Base-by-base conservation (phyloP, 495 filamentous ascomycete genomes). In the Cladorrhinum samala region DNA sequence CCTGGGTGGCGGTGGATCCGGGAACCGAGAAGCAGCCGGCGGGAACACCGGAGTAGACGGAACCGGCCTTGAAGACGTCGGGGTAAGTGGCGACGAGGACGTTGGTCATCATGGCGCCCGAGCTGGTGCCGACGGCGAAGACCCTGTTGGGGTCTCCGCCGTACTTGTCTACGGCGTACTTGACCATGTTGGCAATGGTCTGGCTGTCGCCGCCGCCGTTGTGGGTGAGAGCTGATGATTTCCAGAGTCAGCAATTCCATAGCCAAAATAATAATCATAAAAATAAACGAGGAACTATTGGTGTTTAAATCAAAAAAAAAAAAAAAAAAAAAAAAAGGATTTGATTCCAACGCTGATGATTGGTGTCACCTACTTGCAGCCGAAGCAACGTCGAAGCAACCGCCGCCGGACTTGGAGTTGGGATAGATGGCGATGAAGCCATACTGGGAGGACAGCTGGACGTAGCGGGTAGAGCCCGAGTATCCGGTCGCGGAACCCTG, bases 181-280 rank as follows among this genome's bases (percentile, higher is more conserved):
- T 70, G 25, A 84, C 82, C 81, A 84, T 83, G 64, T 77, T 81
- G 38, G 68, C 71, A 44, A 85, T 81, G 17, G 77, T 72, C 49
- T 78, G 70, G 60, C 74, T 77, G 66, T 85, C 75, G 19, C 79
- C 76, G 7, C 78, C 77, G 2, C 79, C 80, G 54, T 80, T 61
- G 59, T 80, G 78, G 14, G 69, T 78, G 1, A 84, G 67, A 5
- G 77, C 68, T 17, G 62, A 68, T 2, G 67, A 65, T 6, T 25
- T 23, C 16, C 16, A 18, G 16, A 20, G 41, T 43, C 11, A 43
- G 20, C 3, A 11, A 16, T 23, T 18, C 41, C 20, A 8, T n/a
- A n/a, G n/a, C n/a, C n/a, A n/a, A n/a, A n/a, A n/a, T n/a, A n/a
- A n/a, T n/a, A n/a, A n/a, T n/a, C n/a, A n/a, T n/a, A n/a, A n/a